phyloP scores from a whole-genome alignment of 192 early-diverging fungal genomes.

The Gonapodya prolifera region DNA sequence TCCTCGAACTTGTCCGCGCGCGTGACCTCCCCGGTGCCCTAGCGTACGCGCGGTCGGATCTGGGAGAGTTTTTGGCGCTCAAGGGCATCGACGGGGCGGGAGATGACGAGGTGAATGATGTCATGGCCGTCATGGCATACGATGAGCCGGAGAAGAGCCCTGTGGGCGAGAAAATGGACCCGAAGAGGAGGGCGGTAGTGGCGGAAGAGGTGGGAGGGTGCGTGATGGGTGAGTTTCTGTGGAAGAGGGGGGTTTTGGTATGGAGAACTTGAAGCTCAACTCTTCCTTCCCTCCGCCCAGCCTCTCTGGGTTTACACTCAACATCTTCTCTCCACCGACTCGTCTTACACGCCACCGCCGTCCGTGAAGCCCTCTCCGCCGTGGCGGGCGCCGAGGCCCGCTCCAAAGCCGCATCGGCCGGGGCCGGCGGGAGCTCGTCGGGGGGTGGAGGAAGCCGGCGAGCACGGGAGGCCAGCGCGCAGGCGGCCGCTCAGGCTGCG shows the following conservation, averaged over 20 bases:
- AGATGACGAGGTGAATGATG: background rate
- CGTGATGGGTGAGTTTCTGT: background rate
- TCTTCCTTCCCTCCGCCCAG: background rate
- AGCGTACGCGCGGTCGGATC: background rate
- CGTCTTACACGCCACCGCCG: background rate
- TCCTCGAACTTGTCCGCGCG: background rate
- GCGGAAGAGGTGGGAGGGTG: background rate
- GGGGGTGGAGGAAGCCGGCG: too few relatives aligned
- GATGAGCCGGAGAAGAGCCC: background rate
- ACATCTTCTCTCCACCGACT: background rate
- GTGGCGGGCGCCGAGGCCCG: background rate
- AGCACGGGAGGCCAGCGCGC: too few relatives aligned
- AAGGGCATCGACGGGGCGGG: too few relatives aligned
- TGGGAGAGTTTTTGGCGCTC: background rate
- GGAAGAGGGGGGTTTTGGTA: background rate
- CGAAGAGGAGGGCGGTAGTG: background rate
- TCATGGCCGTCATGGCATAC: background rate
- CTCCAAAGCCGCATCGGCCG: background rate
- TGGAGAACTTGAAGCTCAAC: too few relatives aligned
- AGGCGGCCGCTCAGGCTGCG: too few relatives aligned
- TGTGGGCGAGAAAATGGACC: background rate
- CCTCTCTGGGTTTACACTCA: background rate
- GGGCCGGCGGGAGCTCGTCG: background rate
- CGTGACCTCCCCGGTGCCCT: background rate
- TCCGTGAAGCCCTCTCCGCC: background rate